Conservation (phyloP, 2,329 filamentous ascomycete species). For the Colletotrichum camelliae region DNA sequence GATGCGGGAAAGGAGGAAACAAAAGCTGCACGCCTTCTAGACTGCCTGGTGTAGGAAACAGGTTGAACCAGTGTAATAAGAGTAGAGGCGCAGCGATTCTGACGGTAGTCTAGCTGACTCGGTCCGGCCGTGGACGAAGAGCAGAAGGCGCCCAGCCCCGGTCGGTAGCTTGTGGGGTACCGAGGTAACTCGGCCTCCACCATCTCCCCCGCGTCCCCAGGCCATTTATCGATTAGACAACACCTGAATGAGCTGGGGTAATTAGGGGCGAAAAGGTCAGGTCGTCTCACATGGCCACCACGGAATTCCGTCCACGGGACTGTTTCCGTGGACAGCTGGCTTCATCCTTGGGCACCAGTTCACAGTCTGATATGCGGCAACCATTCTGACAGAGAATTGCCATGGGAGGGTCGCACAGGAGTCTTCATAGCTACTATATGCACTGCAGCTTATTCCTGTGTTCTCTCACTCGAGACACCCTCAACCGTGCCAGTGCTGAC, state of each 20-base stretch:
- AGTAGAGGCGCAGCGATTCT: neutral
- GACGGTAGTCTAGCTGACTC: slow-evolving; percentile 20
- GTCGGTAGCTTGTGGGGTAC: neutral
- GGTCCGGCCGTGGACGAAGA: slow-evolving; percentile 4
- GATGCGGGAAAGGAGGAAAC: neutral
- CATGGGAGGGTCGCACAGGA: neutral
- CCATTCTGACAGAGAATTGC: neutral
- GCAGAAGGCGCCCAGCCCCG: slow-evolving; percentile 1
- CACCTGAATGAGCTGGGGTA: neutral
- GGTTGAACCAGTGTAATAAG: neutral
- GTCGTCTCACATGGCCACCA: slow-evolving; percentile 1
- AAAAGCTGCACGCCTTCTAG: neutral
- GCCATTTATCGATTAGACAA: slow-evolving; percentile 4
- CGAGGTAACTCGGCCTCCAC: slow-evolving; percentile 23
- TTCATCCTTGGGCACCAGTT: neutral
- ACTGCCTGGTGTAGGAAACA: neutral
- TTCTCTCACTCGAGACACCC: neutral
- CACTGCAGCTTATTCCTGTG: neutral
- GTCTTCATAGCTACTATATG: neutral
- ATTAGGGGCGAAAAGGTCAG: neutral
- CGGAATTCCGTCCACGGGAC: slow-evolving; percentile 11
- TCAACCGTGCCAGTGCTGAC: neutral
- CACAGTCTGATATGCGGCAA: neutral
- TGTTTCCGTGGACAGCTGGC: neutral
- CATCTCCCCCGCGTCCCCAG: slow-evolving; percentile 16